Evolutionary conservation across 306 rosid species (phyloP).

Genomic region (Mimosa bimucronata): DNA sequence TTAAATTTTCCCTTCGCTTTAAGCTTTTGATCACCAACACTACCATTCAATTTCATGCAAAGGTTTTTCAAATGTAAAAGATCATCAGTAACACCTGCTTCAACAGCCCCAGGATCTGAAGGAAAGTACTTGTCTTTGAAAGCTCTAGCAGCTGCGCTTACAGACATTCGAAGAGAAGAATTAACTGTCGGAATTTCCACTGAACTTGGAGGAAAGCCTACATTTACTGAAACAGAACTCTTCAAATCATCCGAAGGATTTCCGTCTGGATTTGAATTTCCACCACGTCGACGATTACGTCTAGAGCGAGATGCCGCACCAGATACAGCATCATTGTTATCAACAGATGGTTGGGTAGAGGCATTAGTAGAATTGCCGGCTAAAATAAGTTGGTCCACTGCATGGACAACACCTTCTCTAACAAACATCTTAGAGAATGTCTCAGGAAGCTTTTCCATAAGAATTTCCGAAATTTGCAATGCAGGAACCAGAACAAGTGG

Average conservation of each 20-base stretch:
- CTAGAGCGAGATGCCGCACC: slow-evolving; percentile 84
- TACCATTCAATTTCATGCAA: slow-evolving; percentile 73
- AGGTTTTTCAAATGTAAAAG: slow-evolving; percentile 80
- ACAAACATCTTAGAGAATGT: slow-evolving; percentile 89
- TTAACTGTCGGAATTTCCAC: slow-evolving; percentile 70
- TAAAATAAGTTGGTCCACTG: slow-evolving; percentile 91
- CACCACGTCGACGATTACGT: slow-evolving; percentile 85
- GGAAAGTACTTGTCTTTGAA: slow-evolving; percentile 92
- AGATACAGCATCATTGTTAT: slow-evolving; percentile 70
- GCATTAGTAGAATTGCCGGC: slow-evolving; percentile 57
- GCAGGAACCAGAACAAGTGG: slow-evolving; percentile 91
- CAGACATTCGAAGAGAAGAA: slow-evolving; percentile 73
- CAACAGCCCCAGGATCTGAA: slow-evolving; percentile 73
- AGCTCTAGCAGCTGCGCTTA: slow-evolving; percentile 78
- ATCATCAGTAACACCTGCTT: slow-evolving; percentile 92
- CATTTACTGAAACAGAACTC: slow-evolving; percentile 60
- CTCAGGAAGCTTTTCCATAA: slow-evolving; percentile 93
- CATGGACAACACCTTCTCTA: slow-evolving; percentile 98
- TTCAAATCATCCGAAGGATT: slow-evolving; percentile 71
- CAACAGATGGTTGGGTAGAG: slow-evolving; percentile 62
- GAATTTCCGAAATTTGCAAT: slow-evolving; percentile 95
- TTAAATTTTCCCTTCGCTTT: slow-evolving; percentile 86
- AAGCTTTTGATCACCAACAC: slow-evolving; percentile 76
- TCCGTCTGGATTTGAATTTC: slow-evolving; percentile 71
- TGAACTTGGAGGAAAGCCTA: slow-evolving; percentile 82